These are phyloP conservation scores for Saksenaea vasiformis DNA, from an alignment of 371 early-diverging fungal species.

Conservation along the genomic window DNA sequence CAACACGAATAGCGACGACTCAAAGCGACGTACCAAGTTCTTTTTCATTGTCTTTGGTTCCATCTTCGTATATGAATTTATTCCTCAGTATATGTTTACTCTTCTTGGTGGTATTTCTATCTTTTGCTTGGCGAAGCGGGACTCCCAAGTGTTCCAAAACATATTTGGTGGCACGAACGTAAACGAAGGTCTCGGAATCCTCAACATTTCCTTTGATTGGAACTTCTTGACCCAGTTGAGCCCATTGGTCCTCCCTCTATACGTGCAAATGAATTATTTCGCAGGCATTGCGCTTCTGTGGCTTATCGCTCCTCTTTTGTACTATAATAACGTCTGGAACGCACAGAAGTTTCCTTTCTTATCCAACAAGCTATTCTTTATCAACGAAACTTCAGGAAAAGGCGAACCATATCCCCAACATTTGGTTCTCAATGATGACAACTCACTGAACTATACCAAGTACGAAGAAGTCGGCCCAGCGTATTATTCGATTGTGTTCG, in stretches of 20 bases:
- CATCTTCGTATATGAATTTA: conserved; percentile 46
- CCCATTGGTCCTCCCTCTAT: conserved; percentile 71
- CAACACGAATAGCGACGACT: conserved; percentile 58
- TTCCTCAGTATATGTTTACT: conserved; percentile 52
- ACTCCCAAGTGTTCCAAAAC: conserved; percentile 49
- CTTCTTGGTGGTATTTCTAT: conserved; percentile 53
- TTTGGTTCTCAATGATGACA: conserved; percentile 25
- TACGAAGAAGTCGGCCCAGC: conserved; percentile 29
- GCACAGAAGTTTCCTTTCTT: conserved; percentile 39
- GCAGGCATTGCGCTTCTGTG: conserved; percentile 31
- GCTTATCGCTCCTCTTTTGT: conserved; percentile 29
- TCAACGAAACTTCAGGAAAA: conserved; percentile 14
- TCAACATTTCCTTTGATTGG: conserved; percentile 47
- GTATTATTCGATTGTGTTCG: conserved; percentile 22
- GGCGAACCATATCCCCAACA: conserved; percentile 38
- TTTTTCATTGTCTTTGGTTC: conserved; percentile 47
- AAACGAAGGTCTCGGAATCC: conserved; percentile 46
- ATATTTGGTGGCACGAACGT: conserved; percentile 48
- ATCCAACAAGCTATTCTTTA: conserved; percentile 25
- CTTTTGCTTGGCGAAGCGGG: conserved; percentile 37
- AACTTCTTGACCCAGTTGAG: conserved; percentile 39
- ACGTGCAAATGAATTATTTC: conserved; percentile 44
- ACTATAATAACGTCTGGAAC: conserved; percentile 38
- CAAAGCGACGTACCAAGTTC: conserved; percentile 62
- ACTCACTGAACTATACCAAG: conserved; percentile 25